Percentiles rank a stretch among this genome's conserved stretches.
These are phyloP conservation scores for Kwoniella botswanensis DNA, from an alignment of 768 basidiomycete genomes.

Conservation along the genomic window DNA sequence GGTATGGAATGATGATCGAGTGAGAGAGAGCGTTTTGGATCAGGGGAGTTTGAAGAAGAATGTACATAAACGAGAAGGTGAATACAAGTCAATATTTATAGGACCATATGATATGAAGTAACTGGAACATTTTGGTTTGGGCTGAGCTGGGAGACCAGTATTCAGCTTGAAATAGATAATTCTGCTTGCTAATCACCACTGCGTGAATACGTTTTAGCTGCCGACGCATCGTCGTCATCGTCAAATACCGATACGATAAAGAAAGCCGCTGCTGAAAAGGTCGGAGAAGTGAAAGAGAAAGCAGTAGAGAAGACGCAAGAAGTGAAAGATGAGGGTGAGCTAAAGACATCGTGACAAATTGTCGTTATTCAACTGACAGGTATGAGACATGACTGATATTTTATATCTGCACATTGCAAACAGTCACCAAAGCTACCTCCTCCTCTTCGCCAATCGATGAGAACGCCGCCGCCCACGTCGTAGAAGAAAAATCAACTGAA, in stretches of 20 bases:
- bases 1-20: slow-evolving; percentile 22
- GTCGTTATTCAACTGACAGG: neutral
- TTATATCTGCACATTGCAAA: neutral
- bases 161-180: no score
- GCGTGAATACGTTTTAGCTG: neutral
- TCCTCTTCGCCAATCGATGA: slow-evolving; percentile 13
- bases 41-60: slow-evolving; percentile 34
- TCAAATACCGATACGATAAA: neutral
- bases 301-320: neutral
- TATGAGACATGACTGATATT: neutral
- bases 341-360: neutral
- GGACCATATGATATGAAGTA: neutral
- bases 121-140: no score
- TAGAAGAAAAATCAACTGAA: slow-evolving; percentile 38
- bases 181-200: no score
- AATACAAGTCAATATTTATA: neutral
- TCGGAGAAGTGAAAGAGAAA: neutral
- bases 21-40: slow-evolving; percentile 33
- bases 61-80: slow-evolving; percentile 33
- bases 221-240: neutral
- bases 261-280: neutral
- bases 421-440: neutral
- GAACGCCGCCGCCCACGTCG: slow-evolving; percentile 3
- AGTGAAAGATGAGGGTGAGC: neutral
- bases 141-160: no score